These are phyloP conservation scores for Hypholoma sublateritium DNA, from an alignment of 768 basidiomycete species.

Conservation along the genomic window DNA sequence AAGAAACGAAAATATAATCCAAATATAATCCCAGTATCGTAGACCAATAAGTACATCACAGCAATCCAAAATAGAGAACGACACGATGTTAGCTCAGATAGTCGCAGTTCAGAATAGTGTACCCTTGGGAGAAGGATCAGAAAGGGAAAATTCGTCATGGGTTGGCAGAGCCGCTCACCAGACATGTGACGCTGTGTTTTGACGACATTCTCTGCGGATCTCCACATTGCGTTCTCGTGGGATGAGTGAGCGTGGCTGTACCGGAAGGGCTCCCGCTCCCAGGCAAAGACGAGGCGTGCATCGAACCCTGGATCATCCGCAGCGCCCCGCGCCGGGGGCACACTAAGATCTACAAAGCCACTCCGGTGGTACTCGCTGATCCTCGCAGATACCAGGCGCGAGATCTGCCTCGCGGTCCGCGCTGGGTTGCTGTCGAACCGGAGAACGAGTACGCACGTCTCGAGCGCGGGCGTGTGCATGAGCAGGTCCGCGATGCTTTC, in stretches of 20 bases:
- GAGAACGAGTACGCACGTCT: constrained; percentile 33
- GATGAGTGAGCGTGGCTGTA: constrained; percentile 36
- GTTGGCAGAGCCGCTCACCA: constrained; percentile 11
- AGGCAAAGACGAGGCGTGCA: constrained; percentile 36
- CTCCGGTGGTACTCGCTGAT: constrained; percentile 14
- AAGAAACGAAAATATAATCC: no score
- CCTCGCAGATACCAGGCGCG: constrained; percentile 12
- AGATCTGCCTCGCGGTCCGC: constrained; percentile 18
- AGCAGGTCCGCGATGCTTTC: constrained; percentile 23
- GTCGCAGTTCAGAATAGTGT: constrained; percentile 20
- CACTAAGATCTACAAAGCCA: not conserved
- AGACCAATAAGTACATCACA: no score
- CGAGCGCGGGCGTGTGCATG: constrained; percentile 21
- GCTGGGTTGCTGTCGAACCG: constrained; percentile 27
- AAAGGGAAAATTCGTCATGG: not conserved
- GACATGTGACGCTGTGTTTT: constrained; percentile 18
- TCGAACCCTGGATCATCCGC: constrained; percentile 19
- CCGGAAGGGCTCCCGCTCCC: constrained; percentile 37
- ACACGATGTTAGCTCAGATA: constrained; percentile 8
- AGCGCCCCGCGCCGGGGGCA: constrained; percentile 4
- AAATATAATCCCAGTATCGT: no score
- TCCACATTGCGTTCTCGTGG: constrained; percentile 33
- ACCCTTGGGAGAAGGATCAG: constrained; percentile 3
- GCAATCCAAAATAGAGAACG: not conserved
- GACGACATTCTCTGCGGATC: constrained; percentile 28